Conservation (phyloP, 768 basidiomycete genomes). For the Leucosporidium creatinivorum region DNA sequence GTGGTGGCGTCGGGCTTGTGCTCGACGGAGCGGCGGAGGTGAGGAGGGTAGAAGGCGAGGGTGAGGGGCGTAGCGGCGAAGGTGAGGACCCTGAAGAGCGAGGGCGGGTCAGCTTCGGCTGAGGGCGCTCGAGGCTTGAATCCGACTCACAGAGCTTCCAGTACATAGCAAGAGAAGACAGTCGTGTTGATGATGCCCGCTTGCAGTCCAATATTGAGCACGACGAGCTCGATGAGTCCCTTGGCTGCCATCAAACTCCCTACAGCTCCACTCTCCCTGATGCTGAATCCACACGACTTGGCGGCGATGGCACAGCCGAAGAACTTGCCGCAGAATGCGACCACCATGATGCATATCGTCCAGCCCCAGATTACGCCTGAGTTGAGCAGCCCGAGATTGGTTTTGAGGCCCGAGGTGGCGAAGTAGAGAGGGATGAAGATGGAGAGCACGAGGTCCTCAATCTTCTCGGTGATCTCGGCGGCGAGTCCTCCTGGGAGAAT, state of each 20-base stretch:
- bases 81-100: slow-evolving; percentile 61
- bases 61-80: slow-evolving; percentile 80
- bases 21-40: slow-evolving; percentile 45
- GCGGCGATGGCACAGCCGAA: slow-evolving; percentile 59
- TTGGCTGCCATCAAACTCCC: slow-evolving; percentile 68
- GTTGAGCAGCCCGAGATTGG: slow-evolving; percentile 70
- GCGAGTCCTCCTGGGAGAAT: slow-evolving; percentile 74
- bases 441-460: slow-evolving; percentile 68
- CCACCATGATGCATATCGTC: slow-evolving; percentile 60
- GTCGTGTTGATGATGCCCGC: slow-evolving; percentile 62
- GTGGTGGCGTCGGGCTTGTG: not conserved
- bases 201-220: slow-evolving; percentile 71
- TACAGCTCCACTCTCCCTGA: slow-evolving; percentile 72
- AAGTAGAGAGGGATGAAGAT: slow-evolving; percentile 56
- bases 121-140: not conserved
- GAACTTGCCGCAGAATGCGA: slow-evolving; percentile 77
- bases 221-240: slow-evolving; percentile 76
- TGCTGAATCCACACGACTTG: slow-evolving; percentile 56
- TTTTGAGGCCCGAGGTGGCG: slow-evolving; percentile 73
- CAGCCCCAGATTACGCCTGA: slow-evolving; percentile 71
- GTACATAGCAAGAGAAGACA: slow-evolving; percentile 54
- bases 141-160: slow-evolving; percentile 19
- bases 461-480: slow-evolving; percentile 69
- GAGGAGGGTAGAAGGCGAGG: slow-evolving; percentile 64
- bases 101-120: not conserved